A percentile compares a stretch with the other conserved stretches of the same genome.
Conservation (phyloP, 257 asterid genomes). For the Misopates orontium region DNA sequence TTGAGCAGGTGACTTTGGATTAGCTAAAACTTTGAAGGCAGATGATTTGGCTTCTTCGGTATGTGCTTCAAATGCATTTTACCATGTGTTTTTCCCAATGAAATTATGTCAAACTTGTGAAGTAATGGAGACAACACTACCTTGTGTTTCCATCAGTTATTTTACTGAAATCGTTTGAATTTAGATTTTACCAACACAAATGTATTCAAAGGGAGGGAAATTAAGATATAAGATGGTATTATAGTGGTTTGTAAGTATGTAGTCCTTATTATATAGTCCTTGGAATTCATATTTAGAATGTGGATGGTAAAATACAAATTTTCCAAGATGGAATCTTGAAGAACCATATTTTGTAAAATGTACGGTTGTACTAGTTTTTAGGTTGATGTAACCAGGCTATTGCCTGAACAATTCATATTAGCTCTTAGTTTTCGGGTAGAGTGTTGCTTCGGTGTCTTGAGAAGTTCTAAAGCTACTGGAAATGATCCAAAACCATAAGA, state of each 20-base stretch:
- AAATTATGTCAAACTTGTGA: background rate
- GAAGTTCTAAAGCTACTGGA: constrained; percentile 14
- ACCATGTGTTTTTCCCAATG: constrained; percentile 14
- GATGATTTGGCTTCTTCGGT: constrained; percentile 99
- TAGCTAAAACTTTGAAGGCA: constrained; percentile 93
- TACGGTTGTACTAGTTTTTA: no score
- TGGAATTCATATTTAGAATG: background rate
- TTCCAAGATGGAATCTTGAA: constrained; percentile 7
- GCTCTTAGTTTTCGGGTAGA: background rate
- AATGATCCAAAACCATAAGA: background rate
- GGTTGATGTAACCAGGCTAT: constrained; percentile 1
- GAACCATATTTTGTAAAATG: background rate
- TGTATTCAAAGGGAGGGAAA: background rate
- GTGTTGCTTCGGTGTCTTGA: background rate
- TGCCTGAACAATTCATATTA: constrained; percentile 1
- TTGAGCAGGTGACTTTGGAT: constrained; percentile 93
- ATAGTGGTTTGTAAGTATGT: background rate
- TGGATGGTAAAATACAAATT: background rate
- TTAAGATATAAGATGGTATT: background rate
- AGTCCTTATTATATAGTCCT: background rate
- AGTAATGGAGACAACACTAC: background rate
- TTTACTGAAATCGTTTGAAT: background rate
- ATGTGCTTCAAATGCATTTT: constrained; percentile 37
- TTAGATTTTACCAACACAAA: no score
- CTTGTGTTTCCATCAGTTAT: constrained; percentile 5